These are phyloP conservation scores for Tympanopsis confertula DNA, from an alignment of 2,329 filamentous ascomycete species.

Conservation along the genomic window DNA sequence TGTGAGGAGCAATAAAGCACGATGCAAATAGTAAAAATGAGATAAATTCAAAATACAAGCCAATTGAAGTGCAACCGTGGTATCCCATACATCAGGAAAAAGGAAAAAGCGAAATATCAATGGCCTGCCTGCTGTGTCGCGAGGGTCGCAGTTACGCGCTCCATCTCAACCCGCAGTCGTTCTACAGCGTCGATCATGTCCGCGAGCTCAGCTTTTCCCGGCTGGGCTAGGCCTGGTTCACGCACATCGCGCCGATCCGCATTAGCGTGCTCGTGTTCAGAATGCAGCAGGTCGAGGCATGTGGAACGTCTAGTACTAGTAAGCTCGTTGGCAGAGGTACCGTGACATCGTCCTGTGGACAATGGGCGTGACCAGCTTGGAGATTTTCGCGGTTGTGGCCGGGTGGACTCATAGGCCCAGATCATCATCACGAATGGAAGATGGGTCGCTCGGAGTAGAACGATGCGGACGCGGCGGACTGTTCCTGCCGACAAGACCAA, in stretches of 20 bases:
- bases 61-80: too few species aligned
- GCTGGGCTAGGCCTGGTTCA: slow-evolving; percentile 9
- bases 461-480: slow-evolving; percentile 40
- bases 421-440: slow-evolving; percentile 43
- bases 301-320: not conserved
- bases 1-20: too few species aligned
- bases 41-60: too few species aligned
- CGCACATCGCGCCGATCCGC: slow-evolving; percentile 3
- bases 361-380: slow-evolving; percentile 7
- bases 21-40: too few species aligned
- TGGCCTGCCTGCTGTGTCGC: too few species aligned
- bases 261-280: not conserved
- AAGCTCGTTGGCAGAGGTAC: not conserved
- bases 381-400: slow-evolving; percentile 2
- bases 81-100: too few species aligned
- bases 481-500: slow-evolving; percentile 40
- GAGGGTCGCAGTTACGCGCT: slow-evolving; percentile 16
- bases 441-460: slow-evolving; percentile 46
- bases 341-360: too few species aligned
- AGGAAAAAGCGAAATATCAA: too few species aligned
- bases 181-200: slow-evolving; percentile 21
- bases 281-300: not conserved
- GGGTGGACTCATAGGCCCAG: slow-evolving; percentile 34
- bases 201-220: slow-evolving; percentile 12
- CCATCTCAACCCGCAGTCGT: slow-evolving; percentile 19